A percentile compares a stretch with the other conserved stretches of the same genome.
Conservation (phyloP, 2,329 filamentous ascomycete genomes). For the Exophiala bonariae region DNA sequence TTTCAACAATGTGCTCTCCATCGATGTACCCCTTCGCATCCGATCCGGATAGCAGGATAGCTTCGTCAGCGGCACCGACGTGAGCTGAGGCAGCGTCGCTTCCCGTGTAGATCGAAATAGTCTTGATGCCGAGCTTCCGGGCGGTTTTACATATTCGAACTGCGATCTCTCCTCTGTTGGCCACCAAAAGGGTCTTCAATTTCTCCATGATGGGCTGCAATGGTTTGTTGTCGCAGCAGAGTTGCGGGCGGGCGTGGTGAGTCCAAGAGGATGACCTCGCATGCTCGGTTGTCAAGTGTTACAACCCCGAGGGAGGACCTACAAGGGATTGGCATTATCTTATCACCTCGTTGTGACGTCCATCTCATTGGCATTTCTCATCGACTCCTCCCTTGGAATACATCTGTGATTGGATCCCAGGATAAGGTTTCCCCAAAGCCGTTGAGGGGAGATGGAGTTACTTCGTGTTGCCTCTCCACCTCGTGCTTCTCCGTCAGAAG, state of each 20-base stretch:
- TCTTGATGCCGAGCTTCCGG: constrained; percentile 48
- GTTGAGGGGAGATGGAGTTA: constrained; percentile 7
- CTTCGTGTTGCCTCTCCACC: constrained; percentile 1
- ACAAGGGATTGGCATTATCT: background rate
- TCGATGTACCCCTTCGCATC: constrained; percentile 49
- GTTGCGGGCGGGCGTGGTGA: too few relatives aligned
- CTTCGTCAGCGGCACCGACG: constrained; percentile 54
- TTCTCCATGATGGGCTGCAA: constrained; percentile 32
- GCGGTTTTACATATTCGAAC: constrained; percentile 51
- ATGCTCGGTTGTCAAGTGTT: too few relatives aligned
- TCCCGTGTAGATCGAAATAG: constrained; percentile 59
- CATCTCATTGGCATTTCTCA: background rate
- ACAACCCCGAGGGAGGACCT: too few relatives aligned
- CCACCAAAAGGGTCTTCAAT: constrained; percentile 55
- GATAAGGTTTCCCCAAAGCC: constrained; percentile 5
- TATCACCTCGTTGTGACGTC: background rate
- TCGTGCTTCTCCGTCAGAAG: constrained; percentile 18
- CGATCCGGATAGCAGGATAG: constrained; percentile 50
- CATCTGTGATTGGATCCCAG: background rate
- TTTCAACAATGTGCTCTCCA: constrained; percentile 42
- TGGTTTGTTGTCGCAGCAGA: background rate
- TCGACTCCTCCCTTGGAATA: background rate
- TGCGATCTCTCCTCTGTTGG: constrained; percentile 62
- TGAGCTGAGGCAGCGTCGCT: constrained; percentile 57
- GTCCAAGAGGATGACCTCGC: too few relatives aligned